phyloP scores from a whole-genome alignment of 768 basidiomycete genomes.

The Nevesoporus exiguus region DNA sequence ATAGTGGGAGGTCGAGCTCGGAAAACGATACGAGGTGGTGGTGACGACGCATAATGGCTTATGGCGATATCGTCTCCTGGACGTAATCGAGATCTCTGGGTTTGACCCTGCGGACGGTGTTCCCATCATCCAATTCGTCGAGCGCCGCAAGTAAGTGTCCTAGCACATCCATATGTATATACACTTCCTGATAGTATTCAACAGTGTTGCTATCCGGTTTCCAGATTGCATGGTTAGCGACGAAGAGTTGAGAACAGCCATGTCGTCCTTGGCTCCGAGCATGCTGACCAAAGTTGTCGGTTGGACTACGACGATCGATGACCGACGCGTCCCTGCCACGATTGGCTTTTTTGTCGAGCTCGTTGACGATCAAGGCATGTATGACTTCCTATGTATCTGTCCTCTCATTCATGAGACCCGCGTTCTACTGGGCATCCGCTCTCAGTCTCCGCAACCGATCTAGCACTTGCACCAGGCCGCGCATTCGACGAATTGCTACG shows the following conservation, averaged over 20 bases:
- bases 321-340: neutral
- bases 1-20: conserved; percentile 16
- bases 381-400: neutral
- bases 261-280: neutral
- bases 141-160: conserved; percentile 11
- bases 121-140: conserved; percentile 17
- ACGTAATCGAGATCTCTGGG: conserved; percentile 19
- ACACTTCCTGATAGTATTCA: too few relatives aligned
- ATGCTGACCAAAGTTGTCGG: neutral
- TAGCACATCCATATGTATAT: too few relatives aligned
- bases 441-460: neutral
- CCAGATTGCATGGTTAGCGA: conserved; percentile 12
- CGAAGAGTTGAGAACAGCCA: conserved; percentile 6
- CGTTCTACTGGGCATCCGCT: neutral
- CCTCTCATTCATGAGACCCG: neutral
- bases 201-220: conserved; percentile 10
- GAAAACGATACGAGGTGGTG: conserved; percentile 17
- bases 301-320: conserved; percentile 9
- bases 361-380: neutral
- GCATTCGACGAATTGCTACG: conserved; percentile 5
- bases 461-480: neutral
- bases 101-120: conserved; percentile 17
- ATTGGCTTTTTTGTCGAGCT: conserved; percentile 16
- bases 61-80: conserved; percentile 23
- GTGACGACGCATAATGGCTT: conserved; percentile 20